phyloP scores from a whole-genome alignment of 495 filamentous ascomycete genomes.

The Coniosporium apollinis region DNA sequence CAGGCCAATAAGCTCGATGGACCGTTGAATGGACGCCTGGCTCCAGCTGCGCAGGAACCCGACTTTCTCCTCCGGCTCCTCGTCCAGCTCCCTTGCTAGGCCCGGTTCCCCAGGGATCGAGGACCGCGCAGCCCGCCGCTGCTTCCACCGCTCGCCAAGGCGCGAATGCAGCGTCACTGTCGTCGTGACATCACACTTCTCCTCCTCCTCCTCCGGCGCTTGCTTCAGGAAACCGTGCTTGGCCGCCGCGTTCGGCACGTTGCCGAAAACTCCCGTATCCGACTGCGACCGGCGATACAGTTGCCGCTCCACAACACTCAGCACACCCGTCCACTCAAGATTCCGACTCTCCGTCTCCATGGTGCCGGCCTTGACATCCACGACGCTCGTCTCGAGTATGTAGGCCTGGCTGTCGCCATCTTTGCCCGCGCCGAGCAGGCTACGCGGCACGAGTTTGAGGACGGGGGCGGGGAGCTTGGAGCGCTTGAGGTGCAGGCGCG shows the following conservation, averaged over 20 bases:
- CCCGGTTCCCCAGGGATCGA: conserved; percentile 10
- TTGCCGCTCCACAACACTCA: conserved; percentile 86
- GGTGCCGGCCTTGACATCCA: conserved; percentile 81
- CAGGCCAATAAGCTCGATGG: conserved; percentile 77
- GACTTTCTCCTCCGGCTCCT: conserved; percentile 33
- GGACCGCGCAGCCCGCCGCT: conserved; percentile 24
- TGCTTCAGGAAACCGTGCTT: not conserved
- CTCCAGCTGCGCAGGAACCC: conserved; percentile 60
- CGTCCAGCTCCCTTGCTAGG: conserved; percentile 22
- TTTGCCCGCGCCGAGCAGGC: conserved; percentile 45
- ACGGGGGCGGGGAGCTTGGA: conserved; percentile 74
- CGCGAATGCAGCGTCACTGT: conserved; percentile 73
- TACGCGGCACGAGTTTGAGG: conserved; percentile 63
- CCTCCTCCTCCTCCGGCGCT: conserved; percentile 31
- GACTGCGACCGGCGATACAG: conserved; percentile 34
- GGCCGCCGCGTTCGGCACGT: too few species aligned
- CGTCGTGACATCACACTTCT: conserved; percentile 68
- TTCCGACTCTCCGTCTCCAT: conserved; percentile 29
- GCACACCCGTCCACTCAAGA: conserved; percentile 56
- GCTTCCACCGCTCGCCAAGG: conserved; percentile 52
- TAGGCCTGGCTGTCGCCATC: conserved; percentile 63
- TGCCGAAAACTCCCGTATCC: not conserved
- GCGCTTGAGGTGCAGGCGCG: conserved; percentile 82
- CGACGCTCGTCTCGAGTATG: conserved; percentile 78
- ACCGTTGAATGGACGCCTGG: conserved; percentile 64